Evolutionary conservation across 2,329 filamentous ascomycete genomes (phyloP), one percentile per base, ranked within the genome.

Genomic region (Geosmithia putterillii): DNA sequence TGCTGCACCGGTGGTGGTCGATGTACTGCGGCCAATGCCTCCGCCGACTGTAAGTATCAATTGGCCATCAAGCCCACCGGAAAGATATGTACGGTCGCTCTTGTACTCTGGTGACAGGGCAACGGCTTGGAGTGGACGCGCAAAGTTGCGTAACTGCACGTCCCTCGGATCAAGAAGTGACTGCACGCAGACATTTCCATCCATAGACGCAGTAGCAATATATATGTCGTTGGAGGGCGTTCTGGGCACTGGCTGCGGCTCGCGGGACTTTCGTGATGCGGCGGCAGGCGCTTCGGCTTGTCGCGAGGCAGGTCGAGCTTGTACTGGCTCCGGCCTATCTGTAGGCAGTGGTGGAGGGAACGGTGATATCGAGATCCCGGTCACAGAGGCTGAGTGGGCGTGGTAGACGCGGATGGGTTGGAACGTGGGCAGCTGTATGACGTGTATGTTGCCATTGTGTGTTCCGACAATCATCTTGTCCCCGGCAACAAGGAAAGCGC

Each of bases 401-500:
- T 90, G 86, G 59, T 96, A 98, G 47, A 85, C 82, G 55, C 87
- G 81, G 36, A 98, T 63, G 4, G 83, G 70, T 51, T 90, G 81
- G 57, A 96, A 84, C 6, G 79, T 76, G 1, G 92, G 89, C 17
- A 96, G 64, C 50, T 86, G 83, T 40, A 95, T 67, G 48, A 95
- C 82, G 68, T 98, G 85, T 55, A 96, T 90, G 56, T 92, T 95
- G 54, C 92, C 92, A 65, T 94, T 95, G 61, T 98, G 90, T 25
- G 92, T 95, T 51, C 90, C 92, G 52, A 94, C 71, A 48, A 95
- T 83, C 90, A 96, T 94, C 69, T 96, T 96, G 69, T 98, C 90
- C 42, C 90, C 90, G 36, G 85, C 85, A 41, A 94, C 86, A 41
- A 94, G 66, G 59, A 95, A 95, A 8, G 86, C 71, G 62, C 89